Evolutionary conservation across 2,329 filamentous ascomycete species (phyloP), one percentile per base, ranked within the genome.

Genomic region (Mariannaea elegans): DNA sequence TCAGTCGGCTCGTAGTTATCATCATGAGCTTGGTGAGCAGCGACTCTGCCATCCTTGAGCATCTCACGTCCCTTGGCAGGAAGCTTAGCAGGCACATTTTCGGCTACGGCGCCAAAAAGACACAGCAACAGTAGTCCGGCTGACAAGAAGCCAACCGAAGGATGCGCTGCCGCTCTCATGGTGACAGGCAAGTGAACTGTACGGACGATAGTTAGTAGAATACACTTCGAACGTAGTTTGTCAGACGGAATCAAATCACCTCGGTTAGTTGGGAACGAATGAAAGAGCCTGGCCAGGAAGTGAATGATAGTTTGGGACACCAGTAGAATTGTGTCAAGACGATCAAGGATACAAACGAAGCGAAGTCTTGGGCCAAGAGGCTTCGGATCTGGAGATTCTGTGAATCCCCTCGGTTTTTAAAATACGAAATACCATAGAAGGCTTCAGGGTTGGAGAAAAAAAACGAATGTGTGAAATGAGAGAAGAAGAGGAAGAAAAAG

Each of bases 141-240:
- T 47, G 73, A 77, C 63, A 74, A 59, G 27, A 78, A 52, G 69
- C 73, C 70, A 62, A 70, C 53, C 62, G 70, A 61, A 51, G 76
- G 62, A 67, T 68, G 68, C 6, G 49, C 60, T 13, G 65, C 73
- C 23, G 56, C 68, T 64, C 74, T 78, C 80, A 82, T 82, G 53
- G 32, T 73, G 71, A 58, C 50, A 55, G 50, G n/a, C 12, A 14
- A 36, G 21, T 10, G 21, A 14, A 36, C 32, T 49, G 24, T 19
- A 10, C 24, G 16, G 13, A 21, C 16, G 13, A 27, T 34, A 38
- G 47, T 62, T 27, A 48, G 58, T 14, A 31, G 21, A 7, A 23
- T 5, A 18, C 13, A 24, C 10, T 13, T 4, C 41, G 7, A 7
- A 23, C 21, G 27, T 7, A 34, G 13, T 9, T 38, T 18, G 12